Percentiles rank a stretch among this genome's conserved stretches.
These are phyloP conservation scores for Boeremia exigua DNA, from an alignment of 2,329 filamentous ascomycete species.

Conservation along the genomic window DNA sequence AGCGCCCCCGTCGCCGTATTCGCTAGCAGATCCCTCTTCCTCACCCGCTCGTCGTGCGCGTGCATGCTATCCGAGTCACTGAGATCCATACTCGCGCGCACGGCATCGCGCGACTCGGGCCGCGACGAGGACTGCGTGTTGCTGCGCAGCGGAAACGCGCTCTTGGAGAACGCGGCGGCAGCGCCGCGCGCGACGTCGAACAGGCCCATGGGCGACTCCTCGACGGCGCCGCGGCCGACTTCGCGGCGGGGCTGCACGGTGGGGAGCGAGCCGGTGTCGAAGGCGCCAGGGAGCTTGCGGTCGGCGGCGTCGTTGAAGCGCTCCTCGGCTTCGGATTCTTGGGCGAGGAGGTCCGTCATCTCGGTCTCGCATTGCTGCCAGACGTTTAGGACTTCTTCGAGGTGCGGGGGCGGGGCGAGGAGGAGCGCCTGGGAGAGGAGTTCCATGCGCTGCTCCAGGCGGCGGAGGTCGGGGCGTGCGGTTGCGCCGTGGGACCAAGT, in stretches of 20 bases:
- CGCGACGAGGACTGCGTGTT: constrained; percentile 18
- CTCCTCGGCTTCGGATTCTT: constrained; percentile 72
- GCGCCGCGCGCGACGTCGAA: constrained; percentile 60
- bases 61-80: constrained; percentile 47
- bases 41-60: constrained; percentile 52
- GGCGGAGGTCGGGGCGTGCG: constrained; percentile 63
- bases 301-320: constrained; percentile 73
- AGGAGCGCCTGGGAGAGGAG: constrained; percentile 77
- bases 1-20: constrained; percentile 68
- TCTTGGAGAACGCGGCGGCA: constrained; percentile 55
- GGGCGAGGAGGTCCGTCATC: constrained; percentile 68
- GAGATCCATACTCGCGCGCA: constrained; percentile 35
- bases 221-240: constrained; percentile 50
- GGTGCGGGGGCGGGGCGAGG: constrained; percentile 71
- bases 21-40: constrained; percentile 76
- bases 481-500: constrained; percentile 56
- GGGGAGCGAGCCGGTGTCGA: constrained; percentile 42
- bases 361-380: constrained; percentile 82
- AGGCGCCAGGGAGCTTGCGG: constrained; percentile 57
- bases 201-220: constrained; percentile 60
- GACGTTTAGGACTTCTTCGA: constrained; percentile 76
- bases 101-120: constrained; percentile 13
- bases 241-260: constrained; percentile 50
- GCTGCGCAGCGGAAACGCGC: constrained; percentile 53
- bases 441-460: constrained; percentile 81